phyloP scores from a whole-genome alignment of 768 basidiomycete species.

The Boletus sp. region DNA sequence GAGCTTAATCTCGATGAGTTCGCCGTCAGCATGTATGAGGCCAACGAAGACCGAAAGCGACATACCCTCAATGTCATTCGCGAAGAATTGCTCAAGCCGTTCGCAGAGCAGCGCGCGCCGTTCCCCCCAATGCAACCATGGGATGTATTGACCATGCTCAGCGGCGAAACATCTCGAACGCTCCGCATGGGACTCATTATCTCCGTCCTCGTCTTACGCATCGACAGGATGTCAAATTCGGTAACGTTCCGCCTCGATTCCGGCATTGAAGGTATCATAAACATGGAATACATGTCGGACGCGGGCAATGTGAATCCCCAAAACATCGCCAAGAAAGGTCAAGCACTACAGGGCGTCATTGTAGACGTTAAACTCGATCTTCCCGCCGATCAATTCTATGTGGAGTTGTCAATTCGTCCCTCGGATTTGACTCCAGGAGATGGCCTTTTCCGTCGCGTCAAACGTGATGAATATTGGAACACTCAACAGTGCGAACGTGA shows the following conservation, averaged over 20 bases:
- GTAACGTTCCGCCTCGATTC: conserved; percentile 84
- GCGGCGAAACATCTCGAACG: conserved; percentile 83
- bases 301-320: conserved; percentile 37
- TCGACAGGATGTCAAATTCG: conserved; percentile 37
- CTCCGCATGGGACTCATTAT: conserved; percentile 79
- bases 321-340: conserved; percentile 68
- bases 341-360: conserved; percentile 78
- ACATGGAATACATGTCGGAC: conserved; percentile 57
- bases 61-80: conserved; percentile 88
- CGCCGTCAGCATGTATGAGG: conserved; percentile 85
- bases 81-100: conserved; percentile 79
- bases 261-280: conserved; percentile 83
- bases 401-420: conserved; percentile 73
- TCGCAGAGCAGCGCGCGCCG: conserved; percentile 64
- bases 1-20: conserved; percentile 96
- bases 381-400: conserved; percentile 58
- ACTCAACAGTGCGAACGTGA: conserved; percentile 62
- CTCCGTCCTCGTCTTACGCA: conserved; percentile 65
- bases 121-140: conserved; percentile 67
- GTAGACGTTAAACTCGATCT: conserved; percentile 66
- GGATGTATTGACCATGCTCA: conserved; percentile 94
- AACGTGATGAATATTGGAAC: conserved; percentile 65
- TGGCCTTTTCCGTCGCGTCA: conserved; percentile 55
- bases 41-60: conserved; percentile 82
- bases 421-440: conserved; percentile 64